phyloP scores from a whole-genome alignment of 805 yeast genomes.

The Maudiozyma bulderi region DNA sequence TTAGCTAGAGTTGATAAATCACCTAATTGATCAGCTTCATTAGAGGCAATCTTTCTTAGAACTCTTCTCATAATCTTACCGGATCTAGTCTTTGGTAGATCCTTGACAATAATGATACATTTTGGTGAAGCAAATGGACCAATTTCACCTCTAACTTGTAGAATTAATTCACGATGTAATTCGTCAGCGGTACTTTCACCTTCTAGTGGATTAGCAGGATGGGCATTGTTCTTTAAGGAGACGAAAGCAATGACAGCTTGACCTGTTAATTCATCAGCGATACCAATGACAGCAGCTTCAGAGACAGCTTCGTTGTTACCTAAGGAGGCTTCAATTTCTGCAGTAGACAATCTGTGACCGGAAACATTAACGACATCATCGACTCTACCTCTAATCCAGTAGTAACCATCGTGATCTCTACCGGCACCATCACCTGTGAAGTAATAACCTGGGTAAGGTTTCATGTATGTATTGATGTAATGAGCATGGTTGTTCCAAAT shows the following conservation, averaged over 20 bases:
- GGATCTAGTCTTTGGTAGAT: slow-evolving; percentile 95
- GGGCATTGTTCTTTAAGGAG: slow-evolving; percentile 48
- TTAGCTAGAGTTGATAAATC: slow-evolving; percentile 84
- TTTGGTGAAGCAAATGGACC: slow-evolving; percentile 92
- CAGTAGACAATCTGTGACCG: slow-evolving; percentile 96
- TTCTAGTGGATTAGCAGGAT: slow-evolving; percentile 26
- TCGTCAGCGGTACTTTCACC: slow-evolving; percentile 28
- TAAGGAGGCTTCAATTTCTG: slow-evolving; percentile 92
- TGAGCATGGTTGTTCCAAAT: slow-evolving; percentile 83
- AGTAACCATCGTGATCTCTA: slow-evolving; percentile 90
- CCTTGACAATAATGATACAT: slow-evolving; percentile 66
- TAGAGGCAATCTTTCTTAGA: slow-evolving; percentile 81
- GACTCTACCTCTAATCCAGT: slow-evolving; percentile 97
- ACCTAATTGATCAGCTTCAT: slow-evolving; percentile 88
- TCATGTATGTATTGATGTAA: slow-evolving; percentile 82
- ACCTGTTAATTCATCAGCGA: slow-evolving; percentile 90
- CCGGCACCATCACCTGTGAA: slow-evolving; percentile 99
- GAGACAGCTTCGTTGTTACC: slow-evolving; percentile 71
- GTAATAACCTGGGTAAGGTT: slow-evolving; percentile 87
- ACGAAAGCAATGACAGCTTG: slow-evolving; percentile 96
- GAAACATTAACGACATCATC: slow-evolving; percentile 97
- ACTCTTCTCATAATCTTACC: slow-evolving; percentile 99
- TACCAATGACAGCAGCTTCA: slow-evolving; percentile 95
- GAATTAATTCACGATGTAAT: slow-evolving; percentile 51
- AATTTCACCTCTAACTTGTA: slow-evolving; percentile 60